Conservation (phyloP, 345 rosid genomes). For the Abelmoschus esculentus region DNA sequence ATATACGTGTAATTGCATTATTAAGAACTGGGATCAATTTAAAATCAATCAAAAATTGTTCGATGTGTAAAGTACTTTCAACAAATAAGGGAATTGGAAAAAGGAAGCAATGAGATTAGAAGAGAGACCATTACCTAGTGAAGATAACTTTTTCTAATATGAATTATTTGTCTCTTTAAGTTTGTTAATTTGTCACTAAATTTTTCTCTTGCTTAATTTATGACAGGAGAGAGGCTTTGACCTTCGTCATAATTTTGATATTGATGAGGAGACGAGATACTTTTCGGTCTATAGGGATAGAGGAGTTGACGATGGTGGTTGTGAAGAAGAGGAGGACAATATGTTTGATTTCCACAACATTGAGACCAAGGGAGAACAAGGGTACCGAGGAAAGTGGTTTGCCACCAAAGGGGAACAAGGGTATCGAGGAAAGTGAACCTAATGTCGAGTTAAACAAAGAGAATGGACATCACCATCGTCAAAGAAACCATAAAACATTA, state of each 20-base stretch:
- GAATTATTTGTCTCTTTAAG: slow-evolving; percentile 6
- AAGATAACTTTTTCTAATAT: slow-evolving; percentile 42
- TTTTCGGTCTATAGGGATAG: slow-evolving; percentile 65
- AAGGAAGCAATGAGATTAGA: slow-evolving; percentile 70
- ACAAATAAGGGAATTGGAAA: slow-evolving; percentile 53
- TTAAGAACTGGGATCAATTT: slow-evolving; percentile 90
- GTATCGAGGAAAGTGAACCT: no score
- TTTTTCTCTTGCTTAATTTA: slow-evolving; percentile 15
- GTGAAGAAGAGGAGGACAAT: slow-evolving; percentile 58
- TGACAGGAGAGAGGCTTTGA: slow-evolving; percentile 81
- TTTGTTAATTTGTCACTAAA: not conserved
- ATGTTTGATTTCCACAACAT: slow-evolving; percentile 47
- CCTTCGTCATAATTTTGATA: slow-evolving; percentile 43
- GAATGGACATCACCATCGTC: no score
- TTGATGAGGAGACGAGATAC: slow-evolving; percentile 82
- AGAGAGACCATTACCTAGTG: slow-evolving; percentile 88
- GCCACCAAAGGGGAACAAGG: no score
- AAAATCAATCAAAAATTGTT: slow-evolving; percentile 60
- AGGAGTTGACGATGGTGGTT: slow-evolving; percentile 67
- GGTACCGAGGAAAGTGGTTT: no score
- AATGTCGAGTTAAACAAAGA: no score
- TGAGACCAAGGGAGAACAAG: slow-evolving; percentile 23
- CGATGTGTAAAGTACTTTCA: slow-evolving; percentile 82
- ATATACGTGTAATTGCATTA: not conserved
- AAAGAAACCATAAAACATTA: no score